Evolutionary conservation across 139 green algal species (phyloP).

Genomic region (Pleodorina starrii): DNA sequence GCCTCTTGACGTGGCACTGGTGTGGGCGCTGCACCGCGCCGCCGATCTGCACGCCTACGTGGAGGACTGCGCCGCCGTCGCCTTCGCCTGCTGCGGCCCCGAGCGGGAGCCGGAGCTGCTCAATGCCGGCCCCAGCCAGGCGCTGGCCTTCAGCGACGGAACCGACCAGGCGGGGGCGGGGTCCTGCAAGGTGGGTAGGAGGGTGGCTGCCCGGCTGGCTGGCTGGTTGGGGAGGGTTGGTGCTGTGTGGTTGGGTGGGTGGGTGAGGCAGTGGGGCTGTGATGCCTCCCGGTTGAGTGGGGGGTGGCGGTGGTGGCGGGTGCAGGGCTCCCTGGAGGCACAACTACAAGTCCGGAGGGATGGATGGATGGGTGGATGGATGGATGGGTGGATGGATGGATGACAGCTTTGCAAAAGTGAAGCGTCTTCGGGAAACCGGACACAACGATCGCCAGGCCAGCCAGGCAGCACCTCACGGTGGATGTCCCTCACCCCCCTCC

Average conservation of each 20-base stretch:
- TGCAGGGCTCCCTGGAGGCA: no score
- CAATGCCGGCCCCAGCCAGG: neutral
- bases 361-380: no score
- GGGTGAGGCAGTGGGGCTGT: neutral
- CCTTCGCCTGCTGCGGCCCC: neutral
- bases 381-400: no score
- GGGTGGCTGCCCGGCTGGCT: neutral
- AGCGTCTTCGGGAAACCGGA: no score
- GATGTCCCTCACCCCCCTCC: no score
- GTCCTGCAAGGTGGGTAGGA: neutral
- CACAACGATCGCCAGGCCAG: no score
- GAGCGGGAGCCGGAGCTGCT: conserved; percentile 15
- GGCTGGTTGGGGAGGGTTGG: neutral
- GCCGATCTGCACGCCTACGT: conserved; percentile 1
- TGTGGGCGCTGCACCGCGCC: conserved; percentile 22
- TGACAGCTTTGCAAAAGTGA: no score
- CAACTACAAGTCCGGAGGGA: no score
- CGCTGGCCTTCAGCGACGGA: conserved; percentile 35
- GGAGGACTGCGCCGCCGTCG: conserved; percentile 10
- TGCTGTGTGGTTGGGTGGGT: neutral
- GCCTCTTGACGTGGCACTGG: conserved; percentile 5
- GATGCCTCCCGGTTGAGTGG: no score
- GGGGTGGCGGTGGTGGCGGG: no score
- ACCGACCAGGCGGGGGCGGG: neutral
- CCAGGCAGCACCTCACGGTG: no score